Percentiles rank a stretch among this genome's conserved stretches.
These are phyloP conservation scores for Pilasporangium apinafurcum DNA, from an alignment of 352 stramenopile genomes.

Conservation along the genomic window DNA sequence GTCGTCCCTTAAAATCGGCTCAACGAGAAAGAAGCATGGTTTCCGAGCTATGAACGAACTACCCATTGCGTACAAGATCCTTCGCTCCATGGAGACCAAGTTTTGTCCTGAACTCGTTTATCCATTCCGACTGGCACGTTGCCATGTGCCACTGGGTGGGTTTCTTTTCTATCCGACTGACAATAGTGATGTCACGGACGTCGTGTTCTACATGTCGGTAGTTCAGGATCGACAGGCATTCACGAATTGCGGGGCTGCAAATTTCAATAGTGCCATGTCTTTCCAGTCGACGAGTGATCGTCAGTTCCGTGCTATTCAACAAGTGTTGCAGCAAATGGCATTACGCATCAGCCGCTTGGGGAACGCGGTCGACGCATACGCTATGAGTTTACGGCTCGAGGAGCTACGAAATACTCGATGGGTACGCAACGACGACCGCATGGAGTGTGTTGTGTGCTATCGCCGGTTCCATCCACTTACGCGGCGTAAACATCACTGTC, in stretches of 20 bases:
- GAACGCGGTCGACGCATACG: constrained; percentile 58
- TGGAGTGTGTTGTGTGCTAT: constrained; percentile 56
- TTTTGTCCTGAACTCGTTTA: constrained; percentile 59
- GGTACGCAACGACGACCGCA: constrained; percentile 46
- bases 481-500: constrained; percentile 68
- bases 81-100: constrained; percentile 57
- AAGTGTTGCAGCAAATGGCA: constrained; percentile 51
- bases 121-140: constrained; percentile 53
- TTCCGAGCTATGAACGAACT: constrained; percentile 15
- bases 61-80: constrained; percentile 62
- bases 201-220: constrained; percentile 76
- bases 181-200: constrained; percentile 47
- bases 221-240: constrained; percentile 12
- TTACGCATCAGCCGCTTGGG: constrained; percentile 34
- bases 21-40: constrained; percentile 7
- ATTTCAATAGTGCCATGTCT: constrained; percentile 3
- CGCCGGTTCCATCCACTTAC: constrained; percentile 62
- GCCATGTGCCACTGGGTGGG: constrained; percentile 49
- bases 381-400: constrained; percentile 53
- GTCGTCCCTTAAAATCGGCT: neutral
- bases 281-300: constrained; percentile 32
- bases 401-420: constrained; percentile 39
- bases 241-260: constrained; percentile 7
- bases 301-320: constrained; percentile 57
- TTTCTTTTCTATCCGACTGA: constrained; percentile 68